These are phyloP conservation scores for Gonapodya prolifera DNA, from an alignment of 192 early-diverging fungal species.

Conservation along the genomic window DNA sequence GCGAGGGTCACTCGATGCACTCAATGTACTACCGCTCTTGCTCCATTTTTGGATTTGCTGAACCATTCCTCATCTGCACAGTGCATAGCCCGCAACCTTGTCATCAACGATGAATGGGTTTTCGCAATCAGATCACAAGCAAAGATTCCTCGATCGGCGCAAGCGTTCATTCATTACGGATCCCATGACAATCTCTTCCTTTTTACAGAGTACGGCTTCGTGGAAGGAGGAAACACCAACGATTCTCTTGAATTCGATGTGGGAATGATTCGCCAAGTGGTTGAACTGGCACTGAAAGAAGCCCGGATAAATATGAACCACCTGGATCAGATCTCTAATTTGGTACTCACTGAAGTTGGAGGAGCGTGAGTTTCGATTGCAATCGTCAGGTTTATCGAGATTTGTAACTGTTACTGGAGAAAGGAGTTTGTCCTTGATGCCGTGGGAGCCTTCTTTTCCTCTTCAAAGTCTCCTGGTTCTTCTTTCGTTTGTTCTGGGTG, in stretches of 20 bases:
- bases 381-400: no score
- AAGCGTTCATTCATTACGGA: slow-evolving; percentile 25
- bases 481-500: neutral
- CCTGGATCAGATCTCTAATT: no score
- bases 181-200: slow-evolving; percentile 24
- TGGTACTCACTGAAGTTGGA: neutral
- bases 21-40: slow-evolving; percentile 15
- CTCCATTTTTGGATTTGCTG: slow-evolving; percentile 22
- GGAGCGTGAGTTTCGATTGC: neutral
- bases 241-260: neutral
- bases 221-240: neutral
- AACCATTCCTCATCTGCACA: slow-evolving; percentile 16
- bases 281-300: neutral
- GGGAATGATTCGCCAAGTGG: neutral
- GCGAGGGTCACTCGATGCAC: neutral
- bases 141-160: neutral
- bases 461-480: neutral
- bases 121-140: slow-evolving; percentile 15
- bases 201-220: slow-evolving; percentile 23
- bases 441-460: neutral
- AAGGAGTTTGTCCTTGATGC: neutral
- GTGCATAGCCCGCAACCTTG: slow-evolving; percentile 1
- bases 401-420: neutral
- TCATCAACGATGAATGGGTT: slow-evolving; percentile 3
- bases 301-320: no score